phyloP scores from a whole-genome alignment of 306 rosid species.

The Castanopsis chinensis region DNA sequence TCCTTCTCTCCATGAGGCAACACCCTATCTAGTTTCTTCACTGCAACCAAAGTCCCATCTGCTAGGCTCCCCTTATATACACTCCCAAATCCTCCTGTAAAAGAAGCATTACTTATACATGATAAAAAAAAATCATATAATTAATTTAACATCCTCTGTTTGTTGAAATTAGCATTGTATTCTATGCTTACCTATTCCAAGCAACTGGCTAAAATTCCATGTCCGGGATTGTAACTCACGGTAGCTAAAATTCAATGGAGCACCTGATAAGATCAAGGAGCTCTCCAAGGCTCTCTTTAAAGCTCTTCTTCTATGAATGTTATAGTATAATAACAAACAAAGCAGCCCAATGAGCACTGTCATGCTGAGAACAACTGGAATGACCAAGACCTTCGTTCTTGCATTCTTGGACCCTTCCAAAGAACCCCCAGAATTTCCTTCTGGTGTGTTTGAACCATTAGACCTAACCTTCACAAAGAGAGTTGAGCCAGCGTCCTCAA shows the following conservation, averaged over 20 bases:
- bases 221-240: conserved; percentile 84
- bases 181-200: conserved; percentile 63
- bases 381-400: conserved; percentile 56
- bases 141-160: background rate
- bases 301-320: conserved; percentile 62
- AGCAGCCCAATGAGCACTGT: conserved; percentile 59
- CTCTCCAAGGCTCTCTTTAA: conserved; percentile 69
- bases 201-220: conserved; percentile 63
- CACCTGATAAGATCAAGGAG: conserved; percentile 72
- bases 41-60: conserved; percentile 81
- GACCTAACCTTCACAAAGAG: conserved; percentile 71
- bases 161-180: background rate
- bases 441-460: conserved; percentile 46
- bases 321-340: conserved; percentile 64
- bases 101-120: conserved; percentile 14
- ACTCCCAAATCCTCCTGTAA: conserved; percentile 91
- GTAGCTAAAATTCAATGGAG: conserved; percentile 68
- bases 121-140: too few species aligned
- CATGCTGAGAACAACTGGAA: conserved; percentile 76
- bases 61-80: conserved; percentile 91
- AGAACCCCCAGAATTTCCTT: conserved; percentile 42
- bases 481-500: conserved; percentile 78
- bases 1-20: conserved; percentile 96
- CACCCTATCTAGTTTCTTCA: conserved; percentile 90
- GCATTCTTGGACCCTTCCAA: conserved; percentile 41